These are phyloP conservation scores for Backusella psychrophila DNA, from an alignment of 192 early-diverging fungal genomes.

Conservation along the genomic window DNA sequence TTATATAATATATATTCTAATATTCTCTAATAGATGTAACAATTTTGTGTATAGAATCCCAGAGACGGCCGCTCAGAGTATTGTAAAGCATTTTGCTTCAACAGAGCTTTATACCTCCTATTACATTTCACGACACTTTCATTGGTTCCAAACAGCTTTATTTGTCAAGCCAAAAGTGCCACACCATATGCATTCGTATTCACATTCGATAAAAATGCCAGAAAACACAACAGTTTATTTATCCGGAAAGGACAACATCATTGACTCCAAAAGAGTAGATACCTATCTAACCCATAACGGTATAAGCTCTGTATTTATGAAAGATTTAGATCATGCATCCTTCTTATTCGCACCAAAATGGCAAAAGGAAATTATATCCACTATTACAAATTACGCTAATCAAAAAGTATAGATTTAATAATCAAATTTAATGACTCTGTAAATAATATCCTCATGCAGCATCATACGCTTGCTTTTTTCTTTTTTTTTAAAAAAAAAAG, in stretches of 20 bases:
- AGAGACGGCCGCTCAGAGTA: conserved; percentile 36
- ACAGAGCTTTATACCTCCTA: conserved; percentile 60
- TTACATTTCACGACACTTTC: conserved; percentile 53
- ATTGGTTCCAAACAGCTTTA: conserved; percentile 46
- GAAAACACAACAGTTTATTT: conserved; percentile 37
- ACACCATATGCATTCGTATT: not conserved
- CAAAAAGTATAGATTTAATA: not conserved
- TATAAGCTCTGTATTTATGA: conserved; percentile 40
- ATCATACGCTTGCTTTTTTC: too few species aligned
- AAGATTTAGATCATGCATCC: conserved; percentile 42
- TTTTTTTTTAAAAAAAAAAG: not conserved
- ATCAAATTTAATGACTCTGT: not conserved
- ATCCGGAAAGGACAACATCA: conserved; percentile 46
- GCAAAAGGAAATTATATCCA: conserved; percentile 19
- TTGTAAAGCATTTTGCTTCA: conserved; percentile 62
- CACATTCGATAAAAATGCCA: conserved; percentile 16
- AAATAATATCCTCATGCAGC: not conserved
- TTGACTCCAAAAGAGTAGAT: conserved; percentile 36
- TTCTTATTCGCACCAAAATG: conserved; percentile 39
- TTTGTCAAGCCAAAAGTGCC: conserved; percentile 24
- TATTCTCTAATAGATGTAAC: conserved; percentile 28
- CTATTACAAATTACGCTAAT: not conserved
- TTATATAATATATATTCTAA: not conserved
- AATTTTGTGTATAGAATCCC: conserved; percentile 58
- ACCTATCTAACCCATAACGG: conserved; percentile 36